Evolutionary conservation across 257 asterid species (phyloP).

Genomic region (Datura wrightii): DNA sequence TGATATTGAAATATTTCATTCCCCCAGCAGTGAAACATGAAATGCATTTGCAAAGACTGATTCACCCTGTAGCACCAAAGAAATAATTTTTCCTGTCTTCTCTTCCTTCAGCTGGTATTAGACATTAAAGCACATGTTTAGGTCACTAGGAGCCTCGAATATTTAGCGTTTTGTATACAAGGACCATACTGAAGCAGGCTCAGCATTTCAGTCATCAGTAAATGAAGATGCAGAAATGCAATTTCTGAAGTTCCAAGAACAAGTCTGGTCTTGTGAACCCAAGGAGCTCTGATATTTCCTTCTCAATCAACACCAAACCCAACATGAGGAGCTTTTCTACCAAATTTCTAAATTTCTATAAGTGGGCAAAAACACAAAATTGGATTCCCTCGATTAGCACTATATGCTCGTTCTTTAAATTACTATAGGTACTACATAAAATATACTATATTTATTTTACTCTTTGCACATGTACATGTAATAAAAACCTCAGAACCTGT

Average conservation of each 20-base stretch:
- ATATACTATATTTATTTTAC: not conserved
- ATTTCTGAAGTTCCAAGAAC: not conserved
- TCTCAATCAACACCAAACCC: not conserved
- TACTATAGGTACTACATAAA: not conserved
- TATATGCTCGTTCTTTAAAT: not conserved
- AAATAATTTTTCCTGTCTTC: not conserved
- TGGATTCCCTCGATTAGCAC: not conserved
- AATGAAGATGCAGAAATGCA: constrained; percentile 22
- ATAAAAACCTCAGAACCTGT: not conserved
- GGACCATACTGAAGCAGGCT: not conserved
- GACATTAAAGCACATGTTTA: not conserved
- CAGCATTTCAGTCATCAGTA: not conserved
- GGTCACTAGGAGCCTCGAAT: not conserved
- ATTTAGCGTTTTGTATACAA: not conserved
- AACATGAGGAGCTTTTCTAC: not conserved
- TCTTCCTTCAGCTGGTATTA: constrained; percentile 11
- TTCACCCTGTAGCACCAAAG: not conserved
- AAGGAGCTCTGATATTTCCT: constrained; percentile 11
- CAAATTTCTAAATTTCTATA: constrained; percentile 4
- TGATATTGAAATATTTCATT: not conserved
- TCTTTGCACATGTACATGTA: not conserved
- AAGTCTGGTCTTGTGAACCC: constrained; percentile 8
- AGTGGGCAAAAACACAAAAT: not conserved
- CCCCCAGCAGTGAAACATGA: not conserved
- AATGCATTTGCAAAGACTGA: constrained; percentile 19